A percentile compares a stretch with the other conserved stretches of the same genome.
These are phyloP conservation scores for Tolypocladium amazonense DNA, from an alignment of 2,329 filamentous ascomycete species.

Conservation along the genomic window DNA sequence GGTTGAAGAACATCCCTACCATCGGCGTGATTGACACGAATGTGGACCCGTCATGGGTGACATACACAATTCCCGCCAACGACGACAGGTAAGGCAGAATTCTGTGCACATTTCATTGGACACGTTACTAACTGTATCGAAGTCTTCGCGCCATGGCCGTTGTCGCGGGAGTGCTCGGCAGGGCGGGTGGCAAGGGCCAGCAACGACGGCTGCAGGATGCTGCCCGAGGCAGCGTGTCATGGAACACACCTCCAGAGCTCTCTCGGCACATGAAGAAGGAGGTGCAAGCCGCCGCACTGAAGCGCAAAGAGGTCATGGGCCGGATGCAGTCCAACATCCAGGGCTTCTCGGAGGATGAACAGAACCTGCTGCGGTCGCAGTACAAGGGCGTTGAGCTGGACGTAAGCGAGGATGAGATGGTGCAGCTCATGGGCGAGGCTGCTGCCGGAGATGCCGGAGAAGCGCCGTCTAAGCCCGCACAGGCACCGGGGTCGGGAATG, in stretches of 20 bases:
- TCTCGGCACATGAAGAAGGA: constrained; percentile 24
- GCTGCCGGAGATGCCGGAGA: constrained; percentile 3
- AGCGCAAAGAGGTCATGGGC: constrained; percentile 25
- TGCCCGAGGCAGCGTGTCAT: constrained; percentile 50
- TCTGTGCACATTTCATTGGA: not conserved
- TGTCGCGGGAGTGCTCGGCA: constrained; percentile 75
- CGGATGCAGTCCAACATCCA: constrained; percentile 22
- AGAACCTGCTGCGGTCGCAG: constrained; percentile 19
- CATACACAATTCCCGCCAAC: constrained; percentile 92
- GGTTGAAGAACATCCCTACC: constrained; percentile 76
- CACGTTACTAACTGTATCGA: constrained; percentile 11
- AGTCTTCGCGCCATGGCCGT: constrained; percentile 75
- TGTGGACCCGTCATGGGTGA: constrained; percentile 84
- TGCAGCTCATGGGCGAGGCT: constrained; percentile 18
- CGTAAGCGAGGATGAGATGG: constrained; percentile 24
- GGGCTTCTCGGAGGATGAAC: constrained; percentile 27
- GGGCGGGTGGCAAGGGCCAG: constrained; percentile 72
- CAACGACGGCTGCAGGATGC: constrained; percentile 54
- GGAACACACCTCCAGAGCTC: constrained; percentile 39
- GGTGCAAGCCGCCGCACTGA: constrained; percentile 15
- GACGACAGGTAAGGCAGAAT: constrained; percentile 64
- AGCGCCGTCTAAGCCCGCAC: not conserved
- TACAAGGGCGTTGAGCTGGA: constrained; percentile 15
- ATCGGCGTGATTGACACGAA: constrained; percentile 94
- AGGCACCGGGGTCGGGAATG: not conserved